Base-by-base conservation (phyloP, 176 grass and related monocot genomes). In the Ampelocalamus luodianensis region DNA sequence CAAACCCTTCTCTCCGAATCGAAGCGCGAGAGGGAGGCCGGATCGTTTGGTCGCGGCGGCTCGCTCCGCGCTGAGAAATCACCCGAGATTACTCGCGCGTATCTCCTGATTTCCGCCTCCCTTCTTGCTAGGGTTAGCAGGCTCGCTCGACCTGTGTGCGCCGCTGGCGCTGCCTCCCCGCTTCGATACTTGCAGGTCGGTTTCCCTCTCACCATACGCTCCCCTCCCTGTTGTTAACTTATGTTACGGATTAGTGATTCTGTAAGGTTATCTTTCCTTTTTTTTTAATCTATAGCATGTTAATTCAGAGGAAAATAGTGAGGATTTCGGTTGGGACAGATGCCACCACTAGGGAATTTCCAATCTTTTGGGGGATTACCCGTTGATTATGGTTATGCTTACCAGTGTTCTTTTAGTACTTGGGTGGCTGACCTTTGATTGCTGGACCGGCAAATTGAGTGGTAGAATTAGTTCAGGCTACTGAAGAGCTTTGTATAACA, bases 111-210 rank as follows among this genome's bases (percentile, higher is more conserved):
- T 43, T 14, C 48, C 23, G 14, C n/a, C 62, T 3, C 9, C 9
- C 12, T 37, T 34, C 3, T 83, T 49, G 54, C 81, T 85, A 77
- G 82, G 82, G 67, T 56, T n/a, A 84, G 46, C 32, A 72, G 45
- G 60, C 3, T 85, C 36, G 59, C 60, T 22, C 61, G 72, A 6
- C 46, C 83, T 39, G 73, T 22, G n/a, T 4, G 4, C 72, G 46
- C 34, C 46, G 46, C 82, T 1, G 48, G 5, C 63, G 49, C 83
- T 0, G 48, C 5, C 34, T 56, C 16, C 48, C 3, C 72, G 37
- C 61, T 34, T 18, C 83, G 83, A 49, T 76, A 16, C 23, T 50
- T 77, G 1, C 80, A 62, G 80, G 68, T 83, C 0, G 4, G 40
- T 20, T 0, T 44, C 39, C 37, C 14, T 18, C 50, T 43, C 42